Base-by-base conservation (phyloP, 306 rosid species). In the Crotalaria pallida region DNA sequence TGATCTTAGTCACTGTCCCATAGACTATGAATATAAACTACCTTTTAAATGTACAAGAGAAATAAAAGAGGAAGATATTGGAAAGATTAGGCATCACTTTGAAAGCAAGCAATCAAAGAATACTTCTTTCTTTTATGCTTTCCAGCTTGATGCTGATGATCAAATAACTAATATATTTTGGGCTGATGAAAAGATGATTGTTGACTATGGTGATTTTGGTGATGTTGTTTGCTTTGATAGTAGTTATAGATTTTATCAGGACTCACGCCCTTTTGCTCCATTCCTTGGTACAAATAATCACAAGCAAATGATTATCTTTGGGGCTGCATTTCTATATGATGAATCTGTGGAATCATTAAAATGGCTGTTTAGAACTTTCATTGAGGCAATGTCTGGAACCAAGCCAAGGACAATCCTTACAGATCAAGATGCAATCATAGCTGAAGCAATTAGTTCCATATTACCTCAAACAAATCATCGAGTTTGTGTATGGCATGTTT, bases 151-250 rank as follows among this genome's bases (percentile, higher is more conserved):
- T 69, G 79, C 72, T 24, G 83, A 73, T 52, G 86, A 73, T 78
- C 80, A 74, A 43, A 79, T 83, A 67, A 75, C 89, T 18, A 84
- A 87, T 58, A 73, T 78, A 24, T 84, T 82, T 63, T 84, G 92
- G 89, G 82, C 82, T 38, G 92, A 87, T 40, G 56, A 76, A 77
- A 84, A 87, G 78, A 87, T 87, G 88, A 55, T 67, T 65, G 70
- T 67, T 62, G 86, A 82, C 72, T 84, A 82, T 16, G 34, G 55
- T 73, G 83, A 80, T 64, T 87, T 87, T 80, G 89, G 84, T 21
- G 92, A 82, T 73, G 84, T 80, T 58, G 84, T 84, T 73, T 87
- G 92, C 80, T 80, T 82, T 47, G 86, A 87, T 63, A 80, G 82
- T 10, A 87, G 82, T 58, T 84, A 81, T 71, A 80, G 79, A 78